Evolutionary conservation across 495 filamentous ascomycete species (phyloP), one percentile per base, ranked within the genome.

Genomic region (Cudoniella acicularis): DNA sequence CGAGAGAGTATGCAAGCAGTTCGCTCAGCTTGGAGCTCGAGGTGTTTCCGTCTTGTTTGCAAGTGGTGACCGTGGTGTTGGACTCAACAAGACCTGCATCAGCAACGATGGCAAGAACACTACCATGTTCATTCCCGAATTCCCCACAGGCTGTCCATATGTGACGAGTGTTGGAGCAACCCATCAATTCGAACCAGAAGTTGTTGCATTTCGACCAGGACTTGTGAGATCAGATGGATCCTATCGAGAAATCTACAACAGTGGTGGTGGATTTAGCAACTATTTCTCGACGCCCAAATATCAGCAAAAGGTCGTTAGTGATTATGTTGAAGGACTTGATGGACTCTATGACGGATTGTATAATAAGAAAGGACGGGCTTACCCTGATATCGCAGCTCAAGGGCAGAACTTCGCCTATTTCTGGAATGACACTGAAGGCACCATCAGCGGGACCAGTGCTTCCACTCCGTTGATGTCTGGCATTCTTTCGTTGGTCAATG

Each of bases 161-260:
- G 84, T 93, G 2, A 95, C 90, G 0, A 74, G 83, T 0, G 88
- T 92, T 2, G 90, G 89, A n/a, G 88, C 85, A 3, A 89, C 86
- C 0, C 70, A 75, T 22, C 71, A 77, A 18, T 73, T 80, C 1
- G 68, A 86, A 10, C 84, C 85, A 22, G 72, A 85, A 42, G 77
- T 71, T 16, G 85, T 79, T 4, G 77, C 83, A 17, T 67, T 58
- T 25, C 87, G 83, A 59, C 84, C 83, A 25, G 77, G 78, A 0
- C 88, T 85, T 9, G 24, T 57, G 22, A 54, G 54, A 40, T n/a
- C 57, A 0, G 49, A 56, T 30, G 49, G 49, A 69, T 78, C 57
- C 69, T 73, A 36, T 64, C 78, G 61, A 61, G 74, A 49, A 63
- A 66, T 26, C 62, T 80, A 54, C 77, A 80, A 69, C 67, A 81